Base-by-base conservation (phyloP, 176 grass and related monocot genomes). In the Triticum turgidum region DNA sequence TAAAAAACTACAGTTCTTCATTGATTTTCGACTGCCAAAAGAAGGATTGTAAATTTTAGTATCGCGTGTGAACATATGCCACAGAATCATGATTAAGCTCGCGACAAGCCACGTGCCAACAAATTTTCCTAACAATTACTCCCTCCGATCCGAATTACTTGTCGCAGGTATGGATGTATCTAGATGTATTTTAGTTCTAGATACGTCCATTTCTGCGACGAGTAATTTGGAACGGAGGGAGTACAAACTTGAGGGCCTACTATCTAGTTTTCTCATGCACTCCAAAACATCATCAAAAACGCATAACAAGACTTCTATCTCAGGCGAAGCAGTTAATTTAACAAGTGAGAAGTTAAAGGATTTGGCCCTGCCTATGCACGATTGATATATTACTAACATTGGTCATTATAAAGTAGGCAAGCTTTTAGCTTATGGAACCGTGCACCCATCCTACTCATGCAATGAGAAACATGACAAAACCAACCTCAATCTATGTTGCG, bases 1-100 rank as follows among this genome's bases (percentile, higher is more conserved):
- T 81, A 76, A 62, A 74, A 66, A 81, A 65, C 11, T 79, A 61
- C 39, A 83, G 35, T n/a, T 24, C n/a, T 73, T 83, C 49, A 61
- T 29, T 61, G 12, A 67, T 67, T 52, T 59, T 77, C 9, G 6
- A 77, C 42, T 52, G 73, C 62, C 44, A 38, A 21, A 3, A 68
- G 45, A 85, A 52, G 73, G 42, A 85, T 12, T 68, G 74, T 58
- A 37, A 67, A 66, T 12, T 67, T 85, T 78, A 21, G 62, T 56
- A 32, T 66, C 11, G 38, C 11, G 9, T 61, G 6, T 45, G 56
- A 5, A 61, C 58, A 49, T 76, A 88, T 63, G 83, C 76, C 73
- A 83, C 9, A 78, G 14, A 9, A 76, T 54, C 45, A 54, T 32
- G 14, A 76, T 54, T 54, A 76, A 49, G 73, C 32, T 65, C 82